Base-by-base conservation (phyloP, 345 rosid species). In the Populus deltoides region DNA sequence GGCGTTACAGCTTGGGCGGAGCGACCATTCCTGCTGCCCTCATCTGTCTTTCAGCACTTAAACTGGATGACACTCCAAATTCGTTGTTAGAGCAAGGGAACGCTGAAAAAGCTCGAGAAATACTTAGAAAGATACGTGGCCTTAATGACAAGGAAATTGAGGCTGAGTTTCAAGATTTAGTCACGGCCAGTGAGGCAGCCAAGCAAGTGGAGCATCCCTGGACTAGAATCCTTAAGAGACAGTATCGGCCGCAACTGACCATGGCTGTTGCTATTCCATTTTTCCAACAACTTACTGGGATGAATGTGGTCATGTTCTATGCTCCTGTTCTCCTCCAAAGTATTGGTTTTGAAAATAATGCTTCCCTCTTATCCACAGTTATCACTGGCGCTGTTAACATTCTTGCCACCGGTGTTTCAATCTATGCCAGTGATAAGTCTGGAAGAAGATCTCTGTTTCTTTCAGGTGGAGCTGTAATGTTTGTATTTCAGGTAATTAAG, bases 221-320 rank as follows among this genome's bases (percentile, higher is more conserved):
- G 68, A 77, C 12, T 29, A 59, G n/a, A 24, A 57, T 77, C 29
- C n/a, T 57, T 1, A 25, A 39, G 53, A 25, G 68, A 7, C 33
- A 77, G n/a, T 70, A 70, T 74, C 70, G 79, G 67, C 79, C 79
- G 17, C 79, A 77, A 9, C 74, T 77, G 3, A 59, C 29, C 22
- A 68, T 77, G 79, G 67, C 79, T 11, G 24, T 77, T n/a, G 24
- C 41, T 5, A 76, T 76, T 17, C 79, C 79, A 18, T 15, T 27
- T 53, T 20, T 76, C 39, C 79, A 76, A 29, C 79, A 75, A 66
- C 78, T 75, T 12, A 75, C 78, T 11, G 78, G 78, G 15, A 76
- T 77, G n/a, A 77, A 77, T 27, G 74, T 77, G 51, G 74, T 77
- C 59, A 57, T 70, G 74, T 77, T 77, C 47, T 77, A 77, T 27